phyloP scores from a whole-genome alignment of 805 yeast species.

The Spathaspora passalidarum region DNA sequence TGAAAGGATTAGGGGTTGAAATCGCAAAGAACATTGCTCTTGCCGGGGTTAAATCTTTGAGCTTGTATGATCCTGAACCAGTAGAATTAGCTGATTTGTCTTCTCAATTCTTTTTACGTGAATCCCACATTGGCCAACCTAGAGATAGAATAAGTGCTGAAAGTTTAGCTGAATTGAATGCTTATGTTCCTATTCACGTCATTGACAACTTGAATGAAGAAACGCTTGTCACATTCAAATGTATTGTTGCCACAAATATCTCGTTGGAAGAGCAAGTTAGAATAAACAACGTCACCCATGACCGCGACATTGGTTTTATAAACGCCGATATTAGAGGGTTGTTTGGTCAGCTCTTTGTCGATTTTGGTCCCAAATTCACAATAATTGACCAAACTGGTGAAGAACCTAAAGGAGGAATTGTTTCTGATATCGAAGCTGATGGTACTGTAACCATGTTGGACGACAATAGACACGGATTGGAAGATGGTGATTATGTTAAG shows the following conservation, averaged over 20 bases:
- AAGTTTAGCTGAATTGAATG: slow-evolving; percentile 77
- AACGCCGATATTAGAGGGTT: slow-evolving; percentile 82
- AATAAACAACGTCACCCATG: slow-evolving; percentile 74
- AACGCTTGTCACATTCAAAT: slow-evolving; percentile 61
- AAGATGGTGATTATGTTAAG: slow-evolving; percentile 88
- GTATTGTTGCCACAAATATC: slow-evolving; percentile 77
- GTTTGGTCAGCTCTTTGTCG: slow-evolving; percentile 86
- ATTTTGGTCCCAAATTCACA: slow-evolving; percentile 78
- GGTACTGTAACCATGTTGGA: slow-evolving; percentile 94
- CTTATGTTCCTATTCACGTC: slow-evolving; percentile 83
- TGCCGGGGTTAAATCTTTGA: slow-evolving; percentile 93
- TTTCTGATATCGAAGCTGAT: slow-evolving; percentile 80
- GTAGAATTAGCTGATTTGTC: slow-evolving; percentile 73
- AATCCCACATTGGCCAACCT: slow-evolving; percentile 69
- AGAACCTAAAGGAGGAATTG: slow-evolving; percentile 83
- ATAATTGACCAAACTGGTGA: slow-evolving; percentile 89
- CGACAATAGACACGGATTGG: slow-evolving; percentile 88
- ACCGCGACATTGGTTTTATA: slow-evolving; percentile 71
- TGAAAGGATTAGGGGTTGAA: slow-evolving; percentile 91
- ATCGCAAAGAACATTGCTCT: slow-evolving; percentile 94
- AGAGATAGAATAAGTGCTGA: slow-evolving; percentile 72
- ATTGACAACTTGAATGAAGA: slow-evolving; percentile 53
- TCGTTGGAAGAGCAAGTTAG: slow-evolving; percentile 70
- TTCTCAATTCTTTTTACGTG: slow-evolving; percentile 80
- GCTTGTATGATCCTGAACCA: slow-evolving; percentile 77